Evolutionary conservation across 306 rosid species (phyloP).

Genomic region (Cajanus cajan): DNA sequence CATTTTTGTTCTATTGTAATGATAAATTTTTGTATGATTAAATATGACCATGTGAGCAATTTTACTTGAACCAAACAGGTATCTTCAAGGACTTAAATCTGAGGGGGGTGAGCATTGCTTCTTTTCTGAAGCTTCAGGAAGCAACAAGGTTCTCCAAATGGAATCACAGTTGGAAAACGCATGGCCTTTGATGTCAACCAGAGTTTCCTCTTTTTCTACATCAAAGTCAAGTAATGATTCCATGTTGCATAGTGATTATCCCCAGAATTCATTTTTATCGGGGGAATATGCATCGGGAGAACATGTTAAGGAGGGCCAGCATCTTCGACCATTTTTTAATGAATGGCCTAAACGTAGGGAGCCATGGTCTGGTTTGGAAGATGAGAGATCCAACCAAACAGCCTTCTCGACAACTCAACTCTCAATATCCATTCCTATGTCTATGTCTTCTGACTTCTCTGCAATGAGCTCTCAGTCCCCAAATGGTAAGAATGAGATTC

Average conservation of each 20-base stretch:
- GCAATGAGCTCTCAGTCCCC: slow-evolving; percentile 39
- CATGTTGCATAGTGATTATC: slow-evolving; percentile 39
- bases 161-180: slow-evolving; percentile 40
- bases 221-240: slow-evolving; percentile 32
- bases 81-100: slow-evolving; percentile 40
- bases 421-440: slow-evolving; percentile 45
- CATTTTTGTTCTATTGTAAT: background rate
- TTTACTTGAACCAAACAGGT: slow-evolving; percentile 33
- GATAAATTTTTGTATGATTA: background rate
- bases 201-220: slow-evolving; percentile 36
- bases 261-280: slow-evolving; percentile 39
- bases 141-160: slow-evolving; percentile 34
- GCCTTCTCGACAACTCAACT: slow-evolving; percentile 44
- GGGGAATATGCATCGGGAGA: slow-evolving; percentile 36
- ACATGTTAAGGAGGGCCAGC: slow-evolving; percentile 32
- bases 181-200: slow-evolving; percentile 40
- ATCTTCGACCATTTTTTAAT: slow-evolving; percentile 38
- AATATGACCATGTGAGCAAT: background rate
- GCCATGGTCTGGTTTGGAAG: slow-evolving; percentile 36
- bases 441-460: slow-evolving; percentile 46
- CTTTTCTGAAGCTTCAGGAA: slow-evolving; percentile 38
- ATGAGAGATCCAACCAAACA: slow-evolving; percentile 39
- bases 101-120: slow-evolving; percentile 38
- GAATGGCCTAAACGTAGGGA: slow-evolving; percentile 48
- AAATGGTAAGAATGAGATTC: slow-evolving; percentile 38